Conservation (phyloP, 495 filamentous ascomycete genomes). For the Penicillium daleae region DNA sequence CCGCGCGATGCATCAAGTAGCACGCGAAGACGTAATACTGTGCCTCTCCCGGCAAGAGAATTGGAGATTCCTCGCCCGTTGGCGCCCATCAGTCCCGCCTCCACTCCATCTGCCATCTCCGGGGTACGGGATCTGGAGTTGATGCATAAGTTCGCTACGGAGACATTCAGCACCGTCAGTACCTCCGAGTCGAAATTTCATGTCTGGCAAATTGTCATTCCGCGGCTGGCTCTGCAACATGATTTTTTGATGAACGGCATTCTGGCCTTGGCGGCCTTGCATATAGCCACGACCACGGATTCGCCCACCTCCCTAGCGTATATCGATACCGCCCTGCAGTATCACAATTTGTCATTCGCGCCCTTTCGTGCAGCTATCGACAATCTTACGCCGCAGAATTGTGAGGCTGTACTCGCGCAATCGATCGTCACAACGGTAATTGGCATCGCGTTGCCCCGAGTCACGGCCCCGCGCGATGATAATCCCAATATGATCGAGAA, state of each 20-base stretch:
- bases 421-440: conserved; percentile 54
- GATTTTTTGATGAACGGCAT: conserved; percentile 61
- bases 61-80: conserved; percentile 18
- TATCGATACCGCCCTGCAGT: conserved; percentile 52
- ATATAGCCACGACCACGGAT: conserved; percentile 49
- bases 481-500: conserved; percentile 41
- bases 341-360: conserved; percentile 53
- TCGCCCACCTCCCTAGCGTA: conserved; percentile 46
- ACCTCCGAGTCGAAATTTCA: conserved; percentile 31
- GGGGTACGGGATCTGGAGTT: conserved; percentile 41
- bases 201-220: conserved; percentile 47
- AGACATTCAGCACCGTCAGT: conserved; percentile 42
- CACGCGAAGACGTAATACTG: conserved; percentile 4
- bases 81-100: conserved; percentile 28
- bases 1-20: conserved; percentile 17
- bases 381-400: conserved; percentile 50
- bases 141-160: conserved; percentile 49
- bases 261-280: conserved; percentile 56
- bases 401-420: conserved; percentile 56
- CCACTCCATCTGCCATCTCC: conserved; percentile 25
- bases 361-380: conserved; percentile 50
- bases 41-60: conserved; percentile 7
- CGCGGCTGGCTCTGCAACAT: conserved; percentile 50
- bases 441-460: conserved; percentile 50
- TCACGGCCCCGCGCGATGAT: conserved; percentile 38